Conservation (phyloP, 2,329 filamentous ascomycete genomes). For the Aspergillus amoenus region DNA sequence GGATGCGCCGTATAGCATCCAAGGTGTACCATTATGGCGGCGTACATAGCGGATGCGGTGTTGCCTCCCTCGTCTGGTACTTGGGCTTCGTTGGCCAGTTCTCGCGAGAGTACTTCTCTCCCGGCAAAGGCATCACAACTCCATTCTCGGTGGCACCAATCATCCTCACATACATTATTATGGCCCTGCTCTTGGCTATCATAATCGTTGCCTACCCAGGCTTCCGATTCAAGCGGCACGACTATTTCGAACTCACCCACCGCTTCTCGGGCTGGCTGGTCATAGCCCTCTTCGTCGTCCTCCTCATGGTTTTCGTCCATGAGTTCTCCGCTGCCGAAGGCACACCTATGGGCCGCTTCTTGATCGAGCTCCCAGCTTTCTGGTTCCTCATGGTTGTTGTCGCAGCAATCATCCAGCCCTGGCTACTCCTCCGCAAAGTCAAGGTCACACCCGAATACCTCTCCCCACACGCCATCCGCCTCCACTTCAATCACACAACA, state of each 20-base stretch:
- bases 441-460: constrained; percentile 65
- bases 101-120: constrained; percentile 34
- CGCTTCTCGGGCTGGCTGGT: constrained; percentile 72
- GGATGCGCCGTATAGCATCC: constrained; percentile 46
- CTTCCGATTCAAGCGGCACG: constrained; percentile 63
- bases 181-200: constrained; percentile 59
- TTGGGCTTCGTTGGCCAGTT: constrained; percentile 36
- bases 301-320: constrained; percentile 57
- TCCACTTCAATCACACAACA: constrained; percentile 66
- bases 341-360: constrained; percentile 35
- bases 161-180: constrained; percentile 58
- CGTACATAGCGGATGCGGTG: constrained; percentile 52
- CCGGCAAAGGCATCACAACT: constrained; percentile 13
- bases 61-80: constrained; percentile 52
- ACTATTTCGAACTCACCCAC: constrained; percentile 69
- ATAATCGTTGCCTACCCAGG: constrained; percentile 63
- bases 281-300: constrained; percentile 64
- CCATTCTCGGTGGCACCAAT: constrained; percentile 42
- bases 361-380: constrained; percentile 55
- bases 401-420: constrained; percentile 67
- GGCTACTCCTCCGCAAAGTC: constrained; percentile 69
- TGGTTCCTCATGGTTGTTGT: constrained; percentile 70
- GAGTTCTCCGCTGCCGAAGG: constrained; percentile 38
- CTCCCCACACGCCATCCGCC: constrained; percentile 69
- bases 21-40: constrained; percentile 58